Conservation (phyloP, 345 rosid genomes). For the Pistacia vera region DNA sequence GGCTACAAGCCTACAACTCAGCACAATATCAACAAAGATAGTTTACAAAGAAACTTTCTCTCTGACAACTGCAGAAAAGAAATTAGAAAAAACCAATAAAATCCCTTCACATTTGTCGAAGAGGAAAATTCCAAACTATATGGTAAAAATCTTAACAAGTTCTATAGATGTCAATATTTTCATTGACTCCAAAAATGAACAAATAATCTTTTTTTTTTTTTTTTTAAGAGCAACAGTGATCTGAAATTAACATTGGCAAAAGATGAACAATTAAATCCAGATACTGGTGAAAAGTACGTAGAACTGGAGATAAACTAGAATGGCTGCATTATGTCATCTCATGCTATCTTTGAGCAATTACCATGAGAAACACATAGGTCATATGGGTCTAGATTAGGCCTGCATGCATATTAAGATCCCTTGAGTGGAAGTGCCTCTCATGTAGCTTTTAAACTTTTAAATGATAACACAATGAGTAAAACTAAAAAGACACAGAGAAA, state of each 20-base stretch:
- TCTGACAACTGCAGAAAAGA: not conserved
- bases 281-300: not conserved
- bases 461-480: not conserved
- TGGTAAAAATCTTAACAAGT: not conserved
- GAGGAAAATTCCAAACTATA: not conserved
- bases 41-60: not conserved
- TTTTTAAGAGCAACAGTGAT: not conserved
- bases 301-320: not conserved
- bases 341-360: not conserved
- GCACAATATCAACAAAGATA: conserved; percentile 10
- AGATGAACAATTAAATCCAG: not conserved
- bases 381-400: not conserved
- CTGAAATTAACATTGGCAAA: not conserved
- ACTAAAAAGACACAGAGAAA: not conserved
- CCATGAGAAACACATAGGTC: not conserved
- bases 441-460: not conserved
- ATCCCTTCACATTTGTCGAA: not conserved
- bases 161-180: not conserved
- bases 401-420: not conserved
- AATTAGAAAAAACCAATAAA: not conserved
- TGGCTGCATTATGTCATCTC: not conserved
- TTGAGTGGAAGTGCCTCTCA: not conserved
- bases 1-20: not conserved
- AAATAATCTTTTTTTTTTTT: too few species aligned
- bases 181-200: not conserved